Evolutionary conservation across 2,329 filamentous ascomycete genomes (phyloP).

Genomic region (Cyclaneusma minus): DNA sequence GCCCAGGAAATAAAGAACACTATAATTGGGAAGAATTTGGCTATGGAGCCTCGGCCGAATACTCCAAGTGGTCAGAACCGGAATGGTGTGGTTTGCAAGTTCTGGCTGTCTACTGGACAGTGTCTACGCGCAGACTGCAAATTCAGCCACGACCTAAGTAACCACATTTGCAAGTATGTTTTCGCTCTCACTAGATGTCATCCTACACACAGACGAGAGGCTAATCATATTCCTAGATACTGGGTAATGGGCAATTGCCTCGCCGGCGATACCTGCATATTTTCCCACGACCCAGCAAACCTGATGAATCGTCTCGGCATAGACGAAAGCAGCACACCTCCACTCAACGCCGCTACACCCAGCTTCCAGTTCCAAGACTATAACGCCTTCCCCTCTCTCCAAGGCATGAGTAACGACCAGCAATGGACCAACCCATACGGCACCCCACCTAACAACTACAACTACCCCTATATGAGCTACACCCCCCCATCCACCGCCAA

Average conservation of each 20-base stretch:
- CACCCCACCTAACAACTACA: conserved; percentile 28
- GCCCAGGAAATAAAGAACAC: conserved; percentile 43
- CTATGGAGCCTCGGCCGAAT: conserved; percentile 53
- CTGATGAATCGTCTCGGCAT: conserved; percentile 70
- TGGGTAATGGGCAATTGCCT: conserved; percentile 94
- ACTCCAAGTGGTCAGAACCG: conserved; percentile 67
- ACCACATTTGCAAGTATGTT: conserved; percentile 90
- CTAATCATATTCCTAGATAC: conserved; percentile 40
- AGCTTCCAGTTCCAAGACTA: conserved; percentile 71
- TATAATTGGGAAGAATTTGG: conserved; percentile 82
- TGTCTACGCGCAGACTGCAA: conserved; percentile 91
- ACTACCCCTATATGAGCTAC: conserved; percentile 35
- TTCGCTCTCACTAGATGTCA: conserved; percentile 1
- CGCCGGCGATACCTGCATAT: conserved; percentile 85
- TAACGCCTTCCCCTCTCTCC: conserved; percentile 69
- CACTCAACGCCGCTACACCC: conserved; percentile 43
- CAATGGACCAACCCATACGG: conserved; percentile 30
- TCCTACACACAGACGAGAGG: conserved; percentile 6
- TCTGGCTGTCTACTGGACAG: conserved; percentile 89
- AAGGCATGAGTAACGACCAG: conserved; percentile 42
- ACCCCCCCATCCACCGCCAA: conserved; percentile 59
- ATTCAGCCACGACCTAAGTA: conserved; percentile 91
- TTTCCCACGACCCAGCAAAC: conserved; percentile 86
- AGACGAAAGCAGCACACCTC: conserved; percentile 50
- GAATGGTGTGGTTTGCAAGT: conserved; percentile 88